Evolutionary conservation across 2,329 filamentous ascomycete genomes (phyloP).

Genomic region (Aspergillus sp.): DNA sequence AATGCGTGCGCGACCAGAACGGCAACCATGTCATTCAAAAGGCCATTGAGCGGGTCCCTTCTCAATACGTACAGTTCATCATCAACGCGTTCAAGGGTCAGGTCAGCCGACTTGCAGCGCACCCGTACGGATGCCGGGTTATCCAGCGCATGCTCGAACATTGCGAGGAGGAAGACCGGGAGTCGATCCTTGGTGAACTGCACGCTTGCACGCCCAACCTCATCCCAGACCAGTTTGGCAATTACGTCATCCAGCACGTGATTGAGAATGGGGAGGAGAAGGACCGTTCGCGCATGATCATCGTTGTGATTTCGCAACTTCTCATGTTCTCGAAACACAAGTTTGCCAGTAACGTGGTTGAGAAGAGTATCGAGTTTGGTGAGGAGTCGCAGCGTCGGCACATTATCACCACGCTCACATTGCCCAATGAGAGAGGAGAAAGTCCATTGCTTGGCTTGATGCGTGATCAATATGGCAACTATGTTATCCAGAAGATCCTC

Average conservation of each 20-base stretch:
- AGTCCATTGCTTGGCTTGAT: constrained; percentile 70
- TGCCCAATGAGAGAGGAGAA: constrained; percentile 56
- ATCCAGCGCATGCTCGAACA: constrained; percentile 87
- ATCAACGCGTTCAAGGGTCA: constrained; percentile 72
- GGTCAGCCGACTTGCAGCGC: constrained; percentile 65
- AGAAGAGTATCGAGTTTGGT: constrained; percentile 76
- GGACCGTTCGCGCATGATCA: constrained; percentile 67
- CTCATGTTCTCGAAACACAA: constrained; percentile 84
- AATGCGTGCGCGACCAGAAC: constrained; percentile 77
- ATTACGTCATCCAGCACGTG: constrained; percentile 93
- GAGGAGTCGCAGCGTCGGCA: constrained; percentile 60
- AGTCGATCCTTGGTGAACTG: constrained; percentile 69
- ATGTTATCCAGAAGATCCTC: constrained; percentile 87
- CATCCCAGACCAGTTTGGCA: constrained; percentile 83
- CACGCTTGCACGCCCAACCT: constrained; percentile 64
- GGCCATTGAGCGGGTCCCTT: constrained; percentile 73
- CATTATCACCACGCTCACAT: constrained; percentile 60
- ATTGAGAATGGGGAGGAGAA: constrained; percentile 69
- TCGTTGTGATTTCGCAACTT: constrained; percentile 64
- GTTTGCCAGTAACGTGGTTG: constrained; percentile 93
- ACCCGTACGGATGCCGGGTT: constrained; percentile 85
- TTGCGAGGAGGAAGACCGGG: constrained; percentile 64
- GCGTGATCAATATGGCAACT: constrained; percentile 90
- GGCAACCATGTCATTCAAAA: constrained; percentile 97
- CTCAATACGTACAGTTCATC: constrained; percentile 75